phyloP scores from a whole-genome alignment of 805 yeast species.

The Spathaspora arborariae region DNA sequence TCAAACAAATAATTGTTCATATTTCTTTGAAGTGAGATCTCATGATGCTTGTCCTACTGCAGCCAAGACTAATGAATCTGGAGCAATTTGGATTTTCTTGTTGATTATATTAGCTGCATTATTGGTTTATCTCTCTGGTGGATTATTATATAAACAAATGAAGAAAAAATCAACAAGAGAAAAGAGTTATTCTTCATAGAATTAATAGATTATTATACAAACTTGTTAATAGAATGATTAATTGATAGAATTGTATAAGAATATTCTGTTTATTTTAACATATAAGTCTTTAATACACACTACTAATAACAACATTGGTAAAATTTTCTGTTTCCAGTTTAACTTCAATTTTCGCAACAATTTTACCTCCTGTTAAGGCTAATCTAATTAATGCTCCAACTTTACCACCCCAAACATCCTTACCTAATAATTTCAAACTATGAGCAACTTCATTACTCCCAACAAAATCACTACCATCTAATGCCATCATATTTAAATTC shows the following conservation, averaged over 20 bases:
- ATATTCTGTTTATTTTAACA: too few species aligned
- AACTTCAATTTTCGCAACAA: slow-evolving; percentile 55
- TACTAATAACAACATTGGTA: slow-evolving; percentile 48
- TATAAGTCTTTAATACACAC: slow-evolving; percentile 14
- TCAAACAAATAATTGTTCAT: slow-evolving; percentile 70
- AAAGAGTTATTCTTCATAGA: not conserved
- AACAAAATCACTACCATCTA: slow-evolving; percentile 70
- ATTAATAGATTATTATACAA: too few species aligned
- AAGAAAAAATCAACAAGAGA: slow-evolving; percentile 3
- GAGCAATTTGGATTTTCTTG: slow-evolving; percentile 47
- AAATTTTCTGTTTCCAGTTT: slow-evolving; percentile 46
- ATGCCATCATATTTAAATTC: slow-evolving; percentile 51
- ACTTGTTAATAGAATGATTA: too few species aligned
- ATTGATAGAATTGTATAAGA: too few species aligned
- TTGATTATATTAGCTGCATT: slow-evolving; percentile 30
- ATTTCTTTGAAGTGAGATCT: slow-evolving; percentile 79
- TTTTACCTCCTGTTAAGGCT: slow-evolving; percentile 53
- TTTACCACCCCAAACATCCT: slow-evolving; percentile 59
- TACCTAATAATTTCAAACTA: slow-evolving; percentile 77
- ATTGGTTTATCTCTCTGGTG: slow-evolving; percentile 38
- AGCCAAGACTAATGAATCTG: slow-evolving; percentile 58
- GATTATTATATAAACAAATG: slow-evolving; percentile 29
- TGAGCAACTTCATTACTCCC: slow-evolving; percentile 60
- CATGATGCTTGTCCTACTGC: slow-evolving; percentile 84
- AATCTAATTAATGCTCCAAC: slow-evolving; percentile 48